Percentiles rank a stretch among this genome's conserved stretches.
Evolutionary conservation across 176 grass and related monocot species (phyloP).

Genomic region (Tillandsia leiboldiana): DNA sequence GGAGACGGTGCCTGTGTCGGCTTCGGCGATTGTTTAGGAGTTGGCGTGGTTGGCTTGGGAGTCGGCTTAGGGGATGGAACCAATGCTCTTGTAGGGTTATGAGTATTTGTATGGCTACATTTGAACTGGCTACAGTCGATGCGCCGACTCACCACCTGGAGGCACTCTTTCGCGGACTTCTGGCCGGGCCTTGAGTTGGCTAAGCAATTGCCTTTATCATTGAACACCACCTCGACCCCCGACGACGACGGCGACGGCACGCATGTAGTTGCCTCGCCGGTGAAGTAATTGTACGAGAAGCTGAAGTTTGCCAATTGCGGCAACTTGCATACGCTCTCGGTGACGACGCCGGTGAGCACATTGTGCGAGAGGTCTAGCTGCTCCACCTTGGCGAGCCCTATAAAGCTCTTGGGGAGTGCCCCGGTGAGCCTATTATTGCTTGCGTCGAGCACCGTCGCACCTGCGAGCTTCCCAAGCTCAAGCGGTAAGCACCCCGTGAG

Average conservation of each 20-base stretch:
- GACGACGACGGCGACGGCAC: slow-evolving; percentile 4
- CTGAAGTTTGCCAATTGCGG: slow-evolving; percentile 40
- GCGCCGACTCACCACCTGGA: slow-evolving; percentile 25
- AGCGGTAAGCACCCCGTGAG: slow-evolving; percentile 53
- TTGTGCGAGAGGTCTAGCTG: slow-evolving; percentile 47
- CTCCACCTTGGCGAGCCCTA: slow-evolving; percentile 31
- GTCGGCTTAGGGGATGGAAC: not conserved
- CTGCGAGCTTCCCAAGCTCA: slow-evolving; percentile 28
- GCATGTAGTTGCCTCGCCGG: slow-evolving; percentile 23
- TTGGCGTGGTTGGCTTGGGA: not conserved
- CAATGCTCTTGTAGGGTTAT: not conserved
- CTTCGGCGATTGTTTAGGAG: not conserved
- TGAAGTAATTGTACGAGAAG: slow-evolving; percentile 66
- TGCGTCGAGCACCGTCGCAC: slow-evolving; percentile 38
- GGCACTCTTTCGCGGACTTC: slow-evolving; percentile 26
- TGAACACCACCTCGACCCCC: slow-evolving; percentile 12
- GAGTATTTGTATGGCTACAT: slow-evolving; percentile 12
- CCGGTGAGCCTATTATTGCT: slow-evolving; percentile 38
- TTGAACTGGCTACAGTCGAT: slow-evolving; percentile 38
- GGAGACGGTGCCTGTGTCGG: not conserved
- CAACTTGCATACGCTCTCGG: slow-evolving; percentile 26
- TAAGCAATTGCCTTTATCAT: slow-evolving; percentile 51
- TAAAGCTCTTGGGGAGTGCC: slow-evolving; percentile 29
- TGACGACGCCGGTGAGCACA: slow-evolving; percentile 28
- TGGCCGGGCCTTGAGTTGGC: slow-evolving; percentile 16